phyloP scores from a whole-genome alignment of 2,329 filamentous ascomycete species.

The Claviceps pusilla region DNA sequence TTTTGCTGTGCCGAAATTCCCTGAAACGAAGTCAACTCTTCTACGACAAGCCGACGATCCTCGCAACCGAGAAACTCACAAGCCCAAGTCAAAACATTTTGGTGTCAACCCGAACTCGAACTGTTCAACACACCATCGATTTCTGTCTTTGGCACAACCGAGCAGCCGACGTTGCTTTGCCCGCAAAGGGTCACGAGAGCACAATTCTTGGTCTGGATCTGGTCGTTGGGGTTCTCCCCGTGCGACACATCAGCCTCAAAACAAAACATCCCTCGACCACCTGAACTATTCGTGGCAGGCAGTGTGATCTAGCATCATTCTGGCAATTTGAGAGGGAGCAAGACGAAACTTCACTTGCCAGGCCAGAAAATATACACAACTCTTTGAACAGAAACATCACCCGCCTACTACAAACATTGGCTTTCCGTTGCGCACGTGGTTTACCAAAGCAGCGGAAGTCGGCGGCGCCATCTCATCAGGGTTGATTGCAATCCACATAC shows the following conservation, averaged over 20 bases:
- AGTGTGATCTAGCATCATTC: background rate
- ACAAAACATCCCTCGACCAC: background rate
- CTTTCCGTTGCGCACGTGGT: background rate
- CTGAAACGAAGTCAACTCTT: background rate
- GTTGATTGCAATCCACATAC: background rate
- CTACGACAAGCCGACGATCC: background rate
- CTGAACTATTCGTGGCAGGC: background rate
- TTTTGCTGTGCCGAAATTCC: background rate
- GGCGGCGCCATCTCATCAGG: background rate
- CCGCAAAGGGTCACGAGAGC: slow-evolving; percentile 4
- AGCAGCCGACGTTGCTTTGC: background rate
- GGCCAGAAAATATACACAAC: background rate
- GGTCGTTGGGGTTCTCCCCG: slow-evolving; percentile 13
- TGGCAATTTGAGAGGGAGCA: background rate
- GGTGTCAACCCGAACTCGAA: background rate
- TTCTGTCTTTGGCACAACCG: background rate
- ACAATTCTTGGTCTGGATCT: slow-evolving; percentile 7
- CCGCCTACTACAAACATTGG: background rate
- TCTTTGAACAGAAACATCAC: background rate
- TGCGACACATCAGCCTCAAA: slow-evolving; percentile 6
- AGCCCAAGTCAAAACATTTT: background rate
- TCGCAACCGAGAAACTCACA: background rate
- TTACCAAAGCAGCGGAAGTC: background rate
- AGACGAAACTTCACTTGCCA: background rate
- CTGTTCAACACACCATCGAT: background rate